Base-by-base conservation (phyloP, 2,329 filamentous ascomycete species). In the Colletotrichum lupini region DNA sequence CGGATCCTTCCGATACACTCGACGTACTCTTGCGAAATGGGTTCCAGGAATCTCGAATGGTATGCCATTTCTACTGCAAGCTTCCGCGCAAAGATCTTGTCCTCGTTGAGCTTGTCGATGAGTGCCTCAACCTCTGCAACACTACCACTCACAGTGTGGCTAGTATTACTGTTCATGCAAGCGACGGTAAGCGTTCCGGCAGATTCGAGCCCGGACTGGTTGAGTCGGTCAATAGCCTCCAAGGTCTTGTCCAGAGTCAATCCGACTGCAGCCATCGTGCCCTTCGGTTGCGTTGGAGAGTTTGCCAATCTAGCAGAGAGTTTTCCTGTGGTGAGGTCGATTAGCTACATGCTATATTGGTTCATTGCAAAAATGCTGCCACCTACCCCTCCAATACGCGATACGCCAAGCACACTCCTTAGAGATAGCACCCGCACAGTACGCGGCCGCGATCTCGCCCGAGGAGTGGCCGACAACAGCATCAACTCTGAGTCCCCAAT, bases 231-330 rank as follows among this genome's bases (percentile, higher is more conserved):
- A 16, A 85, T 75, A 53, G 82, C 81, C 1, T 73, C 66, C 5
- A 76, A 42, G 1, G 78, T 77, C 7, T 82, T 78, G 1, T 77
- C 73, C 1, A 74, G 28, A 52, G 80, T 83, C 3, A 83, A 82
- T 1, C 87, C 89, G 5, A 90, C 87, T 1, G 89, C 89, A 78
- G 90, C 82, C 89, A 91, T 91, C 7, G 84, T 80, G 24, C 57
- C 57, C 9, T 59, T 59, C 1, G 57, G 57, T 30, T 59, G 57
- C 75, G 77, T 1, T 78, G 77, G 30, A 2, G 62, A 65, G 14
- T 24, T 49, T n/a, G 32, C 52, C 62, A 65, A 11, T 22, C 56
- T 65, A 4, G 82, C 81, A 53, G 77, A 79, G n/a, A 86, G 81
- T 35, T 83, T 81, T 24, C 57, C 57, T 58, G 6, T 8, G 35